Base-by-base conservation (phyloP, 2,329 filamentous ascomycete genomes). In the Colletotrichum spaethianum region DNA sequence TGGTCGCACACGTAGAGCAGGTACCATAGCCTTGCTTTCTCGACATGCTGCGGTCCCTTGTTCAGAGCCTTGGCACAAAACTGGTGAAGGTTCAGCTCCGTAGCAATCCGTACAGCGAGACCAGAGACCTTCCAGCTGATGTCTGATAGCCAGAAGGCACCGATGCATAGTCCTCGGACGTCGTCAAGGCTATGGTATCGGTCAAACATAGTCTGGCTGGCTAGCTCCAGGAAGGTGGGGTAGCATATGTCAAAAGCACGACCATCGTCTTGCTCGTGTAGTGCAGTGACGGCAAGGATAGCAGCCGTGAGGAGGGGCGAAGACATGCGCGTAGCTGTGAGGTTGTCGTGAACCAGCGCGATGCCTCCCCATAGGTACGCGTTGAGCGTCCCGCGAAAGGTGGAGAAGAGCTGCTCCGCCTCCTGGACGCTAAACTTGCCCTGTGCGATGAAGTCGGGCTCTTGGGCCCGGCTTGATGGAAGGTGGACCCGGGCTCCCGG, bases 1-100 rank as follows among this genome's bases (percentile, higher is more conserved):
- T 91, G 90, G 75, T 92, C 90, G 75, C 90, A 92, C 1, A 91
- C 89, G 75, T 92, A 92, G 0, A 91, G 79, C 42, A 91, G 77
- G 77, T 91, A 92, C 89, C 89, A 92, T 8, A 92, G 80, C 52
- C 90, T 83, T 5, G 90, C 86, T 33, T 86, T 84, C 70, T 91
- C 86, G 75, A 87, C 85, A 65, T 88, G 83, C 73, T 88, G 83
- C 26, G 82, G 80, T 0, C 84, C 84, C 26, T 83, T 82, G 8
- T 74, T 74, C 1, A 86, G 81, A 53, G 87, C 82, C 75, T 86
- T 86, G 56, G 85, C 83, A 68, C 86, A 88, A 67, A 84, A 87
- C 70, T 87, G 86, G 74, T 90, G 88, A 3, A 90, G 80, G 42
- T 88, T 87, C 59, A 90, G 80, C 75, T 90, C 88, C 0, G 88